Evolutionary conservation across 2,329 filamentous ascomycete species (phyloP), one percentile per base, ranked within the genome.

Genomic region (Colletotrichum incanum): DNA sequence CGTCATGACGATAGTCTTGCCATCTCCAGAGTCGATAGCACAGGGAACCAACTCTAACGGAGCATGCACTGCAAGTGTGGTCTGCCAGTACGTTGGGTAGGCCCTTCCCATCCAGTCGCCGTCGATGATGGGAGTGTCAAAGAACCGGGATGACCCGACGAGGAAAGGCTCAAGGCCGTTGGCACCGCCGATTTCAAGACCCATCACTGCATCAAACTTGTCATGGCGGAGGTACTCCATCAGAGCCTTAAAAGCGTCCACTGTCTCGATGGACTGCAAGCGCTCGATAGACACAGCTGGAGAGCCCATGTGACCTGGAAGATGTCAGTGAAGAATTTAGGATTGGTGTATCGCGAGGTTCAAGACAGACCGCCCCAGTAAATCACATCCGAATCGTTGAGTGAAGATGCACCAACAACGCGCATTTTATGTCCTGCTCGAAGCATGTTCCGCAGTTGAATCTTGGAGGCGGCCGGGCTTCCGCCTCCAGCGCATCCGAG

Each of bases 121-220:
- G 67, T 89, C 88, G 4, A 89, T 84, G 2, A 83, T 83, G 0
- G 87, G 87, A 1, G 88, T 73, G 66, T 88, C 80, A 78, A 90
- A 86, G 72, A 87, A 85, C 1, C 82, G 81, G 64, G 85, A 86
- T 0, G 87, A 86, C 6, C 89, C 89, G 5, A 91, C 79, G 5
- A 90, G 83, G 79, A 92, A 82, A 11, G 87, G 86, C 74, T 90
- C 86, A 11, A 92, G 81, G 0, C 91, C 90, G 74, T 93, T 93
- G 5, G 86, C 87, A 8, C 91, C 91, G n/a, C 91, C 91, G 65
- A 93, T 91, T 14, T 89, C 87, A 6, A 88, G 80, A 1, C 84
- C 85, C 76, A 89, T 84, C 3, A 86, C 77, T 1, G 78, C 79
- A 39, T 78, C 77, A 65, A 81, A 81, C 9, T 58, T 78, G 59